Percentiles rank a stretch among this genome's conserved stretches.
phyloP scores from a whole-genome alignment of 257 asterid genomes.

The Euphrasia confusa region DNA sequence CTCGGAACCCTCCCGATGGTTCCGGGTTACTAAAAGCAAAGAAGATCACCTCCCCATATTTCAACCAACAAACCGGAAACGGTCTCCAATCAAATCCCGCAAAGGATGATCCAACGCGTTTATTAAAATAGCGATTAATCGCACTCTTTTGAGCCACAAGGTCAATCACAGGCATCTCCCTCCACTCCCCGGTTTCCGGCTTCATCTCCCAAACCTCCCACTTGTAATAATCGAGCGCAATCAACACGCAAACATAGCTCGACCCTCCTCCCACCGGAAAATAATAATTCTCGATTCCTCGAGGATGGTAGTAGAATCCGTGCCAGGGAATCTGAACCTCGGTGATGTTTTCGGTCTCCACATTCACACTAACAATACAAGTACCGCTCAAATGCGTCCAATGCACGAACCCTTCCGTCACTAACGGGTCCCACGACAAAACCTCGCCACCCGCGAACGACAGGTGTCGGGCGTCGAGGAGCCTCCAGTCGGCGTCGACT shows the following conservation, averaged over 20 bases:
- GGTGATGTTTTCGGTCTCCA: constrained; percentile 11
- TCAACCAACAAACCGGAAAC: too few relatives aligned
- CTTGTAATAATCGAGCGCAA: not conserved
- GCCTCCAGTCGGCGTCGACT: too few relatives aligned
- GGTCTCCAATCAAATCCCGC: too few relatives aligned
- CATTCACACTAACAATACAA: constrained; percentile 8
- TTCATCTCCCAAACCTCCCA: constrained; percentile 17
- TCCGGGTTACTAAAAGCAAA: too few relatives aligned
- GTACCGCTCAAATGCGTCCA: not conserved
- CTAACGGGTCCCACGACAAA: not conserved
- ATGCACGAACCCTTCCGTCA: constrained; percentile 19
- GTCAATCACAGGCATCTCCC: not conserved
- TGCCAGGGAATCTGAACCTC: not conserved
- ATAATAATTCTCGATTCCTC: not conserved
- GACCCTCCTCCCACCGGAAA: not conserved
- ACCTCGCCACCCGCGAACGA: not conserved
- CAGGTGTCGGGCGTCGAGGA: constrained; percentile 35
- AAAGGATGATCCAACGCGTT: too few relatives aligned
- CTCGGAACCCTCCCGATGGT: too few relatives aligned
- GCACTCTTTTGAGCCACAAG: not conserved
- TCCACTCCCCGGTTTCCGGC: constrained; percentile 17
- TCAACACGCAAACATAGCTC: not conserved
- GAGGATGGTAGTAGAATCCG: too few relatives aligned
- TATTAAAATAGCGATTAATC: too few relatives aligned
- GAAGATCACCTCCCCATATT: too few relatives aligned